Evolutionary conservation across 2,329 filamentous ascomycete genomes (phyloP).

Genomic region (Nemania diffusa): DNA sequence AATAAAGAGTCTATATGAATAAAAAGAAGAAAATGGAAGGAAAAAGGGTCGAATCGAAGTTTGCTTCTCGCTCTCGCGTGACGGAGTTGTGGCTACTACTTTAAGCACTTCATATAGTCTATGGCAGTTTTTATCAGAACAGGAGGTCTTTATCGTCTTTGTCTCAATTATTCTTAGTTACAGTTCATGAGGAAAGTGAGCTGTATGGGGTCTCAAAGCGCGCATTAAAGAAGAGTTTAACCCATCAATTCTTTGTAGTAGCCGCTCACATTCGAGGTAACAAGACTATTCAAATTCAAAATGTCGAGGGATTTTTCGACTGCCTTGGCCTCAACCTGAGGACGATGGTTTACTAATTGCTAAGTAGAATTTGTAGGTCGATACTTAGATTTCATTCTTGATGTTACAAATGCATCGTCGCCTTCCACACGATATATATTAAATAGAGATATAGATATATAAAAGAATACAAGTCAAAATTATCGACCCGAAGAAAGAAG

Average conservation of each 20-base stretch:
- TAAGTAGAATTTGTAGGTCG: background rate
- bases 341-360: background rate
- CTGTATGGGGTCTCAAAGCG: background rate
- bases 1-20: background rate
- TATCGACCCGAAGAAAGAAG: background rate
- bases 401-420: background rate
- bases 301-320: background rate
- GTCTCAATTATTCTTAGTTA: constrained; percentile 16
- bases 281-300: constrained; percentile 20
- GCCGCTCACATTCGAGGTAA: background rate
- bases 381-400: background rate
- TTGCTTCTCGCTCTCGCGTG: background rate
- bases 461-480: background rate
- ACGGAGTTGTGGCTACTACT: background rate
- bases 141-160: constrained; percentile 21
- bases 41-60: constrained; percentile 1
- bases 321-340: too few species aligned
- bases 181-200: background rate
- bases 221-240: background rate
- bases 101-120: too few species aligned
- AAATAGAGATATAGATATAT: background rate
- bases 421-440: background rate
- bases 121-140: background rate
- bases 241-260: background rate
- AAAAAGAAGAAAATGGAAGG: constrained; percentile 11